These are phyloP conservation scores for Calonectria pseudoturangicola DNA, from an alignment of 2,329 filamentous ascomycete genomes.

Conservation along the genomic window DNA sequence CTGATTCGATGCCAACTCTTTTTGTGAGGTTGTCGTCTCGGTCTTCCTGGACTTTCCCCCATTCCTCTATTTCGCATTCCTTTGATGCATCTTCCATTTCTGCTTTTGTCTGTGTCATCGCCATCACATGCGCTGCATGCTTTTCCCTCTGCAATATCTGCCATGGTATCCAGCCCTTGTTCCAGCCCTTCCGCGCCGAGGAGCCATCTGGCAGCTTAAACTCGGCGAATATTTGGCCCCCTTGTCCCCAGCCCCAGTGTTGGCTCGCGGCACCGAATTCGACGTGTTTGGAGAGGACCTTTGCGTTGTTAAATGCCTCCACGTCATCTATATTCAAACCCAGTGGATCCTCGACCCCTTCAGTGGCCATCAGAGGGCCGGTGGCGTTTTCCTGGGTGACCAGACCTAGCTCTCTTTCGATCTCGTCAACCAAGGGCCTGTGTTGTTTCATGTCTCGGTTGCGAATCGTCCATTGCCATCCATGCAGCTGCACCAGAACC, in stretches of 20 bases:
- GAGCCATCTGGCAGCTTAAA: background rate
- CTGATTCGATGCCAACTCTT: background rate
- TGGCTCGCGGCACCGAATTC: no score
- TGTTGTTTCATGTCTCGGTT: background rate
- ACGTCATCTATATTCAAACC: background rate
- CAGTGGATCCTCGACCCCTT: background rate
- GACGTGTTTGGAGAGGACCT: background rate
- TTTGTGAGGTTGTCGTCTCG: background rate
- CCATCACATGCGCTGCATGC: background rate
- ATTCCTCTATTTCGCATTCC: background rate
- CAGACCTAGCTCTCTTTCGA: slow-evolving; percentile 10
- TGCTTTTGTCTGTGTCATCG: background rate
- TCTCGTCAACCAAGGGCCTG: background rate
- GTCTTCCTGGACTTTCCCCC: no score
- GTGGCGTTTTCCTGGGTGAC: background rate
- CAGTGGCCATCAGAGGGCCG: no score
- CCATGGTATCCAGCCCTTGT: slow-evolving; percentile 13
- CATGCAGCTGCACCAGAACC: slow-evolving; percentile 42
- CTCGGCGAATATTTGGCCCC: background rate
- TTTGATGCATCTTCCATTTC: background rate
- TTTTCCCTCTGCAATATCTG: background rate
- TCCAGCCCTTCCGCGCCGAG: background rate
- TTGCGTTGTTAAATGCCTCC: background rate
- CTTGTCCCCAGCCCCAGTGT: background rate
- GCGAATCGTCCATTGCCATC: slow-evolving; percentile 50